Evolutionary conservation across 306 rosid species (phyloP), one percentile per base, ranked within the genome.

Genomic region (Hippophae rhamnoides): DNA sequence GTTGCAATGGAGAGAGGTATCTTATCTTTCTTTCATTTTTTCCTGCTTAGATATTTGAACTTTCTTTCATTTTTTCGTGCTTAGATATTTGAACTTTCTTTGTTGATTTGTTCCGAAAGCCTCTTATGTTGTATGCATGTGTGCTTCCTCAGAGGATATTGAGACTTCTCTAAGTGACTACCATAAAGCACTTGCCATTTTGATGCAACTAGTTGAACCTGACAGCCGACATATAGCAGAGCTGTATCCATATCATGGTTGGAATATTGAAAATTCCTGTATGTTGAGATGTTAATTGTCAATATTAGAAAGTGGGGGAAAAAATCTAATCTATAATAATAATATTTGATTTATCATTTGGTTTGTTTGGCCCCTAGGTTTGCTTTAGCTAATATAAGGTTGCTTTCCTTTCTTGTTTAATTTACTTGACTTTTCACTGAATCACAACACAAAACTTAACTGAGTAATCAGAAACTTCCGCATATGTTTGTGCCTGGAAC

Each of bases 1-100:
- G 97, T 93, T 66, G 85, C 99, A 47, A 56, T 88, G 67, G 95
- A 93, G 79, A 88, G 99, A 84, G 99, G 99, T 88, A 9, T 18
- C 69, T 68, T 47, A 45, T 50, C 14, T 52, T 43, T 11, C 8
- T 60, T 31, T 68, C 40, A 5, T 27, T 41, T 53, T 3, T 26
- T 60, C 54, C 40, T 48, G 9, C 7, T 50, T 11, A 14, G 56
- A 9, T 38, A 13, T 63, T 53, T 5, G 6, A 7, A 56, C 0
- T 9, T 3, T 62, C 58, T 59, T 47, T 54, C 40, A 5, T 27
- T 41, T 53, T 3, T 26, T 60, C 54, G 25, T 48, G 9, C 7
- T 50, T 11, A 14, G 56, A 9, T 38, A 13, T 63, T 53, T 5
- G 6, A 7, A 56, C 0, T 9, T 3, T 62, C 58, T 59, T 47